These are phyloP conservation scores for Kwoniella shandongensis DNA, from an alignment of 768 basidiomycete species.

Conservation along the genomic window DNA sequence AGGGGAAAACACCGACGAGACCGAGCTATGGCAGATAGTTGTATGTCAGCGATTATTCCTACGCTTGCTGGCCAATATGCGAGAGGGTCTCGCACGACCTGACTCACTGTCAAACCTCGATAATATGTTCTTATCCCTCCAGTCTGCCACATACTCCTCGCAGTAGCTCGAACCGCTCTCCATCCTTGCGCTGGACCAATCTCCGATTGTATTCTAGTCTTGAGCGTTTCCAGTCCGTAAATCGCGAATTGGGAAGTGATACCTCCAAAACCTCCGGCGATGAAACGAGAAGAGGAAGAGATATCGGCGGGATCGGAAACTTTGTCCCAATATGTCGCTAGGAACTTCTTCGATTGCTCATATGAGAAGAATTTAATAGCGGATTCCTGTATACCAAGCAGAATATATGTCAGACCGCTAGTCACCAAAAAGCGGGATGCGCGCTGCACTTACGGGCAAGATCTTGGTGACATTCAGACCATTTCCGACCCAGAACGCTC, in stretches of 20 bases:
- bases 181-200: constrained; percentile 55
- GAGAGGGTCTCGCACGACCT: no score
- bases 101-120: constrained; percentile 80
- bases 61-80: no score
- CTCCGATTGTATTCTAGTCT: constrained; percentile 98
- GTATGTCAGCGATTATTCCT: constrained; percentile 2
- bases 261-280: constrained; percentile 96
- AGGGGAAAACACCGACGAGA: constrained; percentile 90
- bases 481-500: constrained; percentile 96
- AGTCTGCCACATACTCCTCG: constrained; percentile 70
- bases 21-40: constrained; percentile 66
- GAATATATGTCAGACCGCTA: not conserved
- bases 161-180: constrained; percentile 61
- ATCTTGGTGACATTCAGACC: constrained; percentile 88
- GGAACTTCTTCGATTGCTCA: constrained; percentile 91
- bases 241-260: constrained; percentile 66
- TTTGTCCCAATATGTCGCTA: constrained; percentile 85
- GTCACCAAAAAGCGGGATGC: not conserved
- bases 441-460: constrained; percentile 61
- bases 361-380: constrained; percentile 98
- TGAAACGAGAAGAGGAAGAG: constrained; percentile 85
- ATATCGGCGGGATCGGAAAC: constrained; percentile 87
- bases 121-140: constrained; percentile 85
- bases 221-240: constrained; percentile 94
- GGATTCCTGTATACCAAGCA: constrained; percentile 62